Conservation (phyloP, 1,139 yeast genomes). For the Martiniozyma asiatica region DNA sequence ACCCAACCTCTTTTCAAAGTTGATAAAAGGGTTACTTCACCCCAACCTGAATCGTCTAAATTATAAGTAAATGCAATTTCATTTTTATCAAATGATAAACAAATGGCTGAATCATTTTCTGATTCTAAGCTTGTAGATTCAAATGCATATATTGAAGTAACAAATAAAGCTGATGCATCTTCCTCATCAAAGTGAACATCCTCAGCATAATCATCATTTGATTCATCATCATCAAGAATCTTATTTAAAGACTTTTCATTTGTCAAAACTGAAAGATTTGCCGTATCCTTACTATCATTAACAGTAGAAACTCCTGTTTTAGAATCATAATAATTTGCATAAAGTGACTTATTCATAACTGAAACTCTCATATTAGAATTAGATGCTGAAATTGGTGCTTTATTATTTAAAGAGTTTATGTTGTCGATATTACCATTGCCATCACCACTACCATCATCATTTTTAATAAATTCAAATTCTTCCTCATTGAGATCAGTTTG, state of each 20-base stretch:
- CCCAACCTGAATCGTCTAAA: conserved; percentile 94
- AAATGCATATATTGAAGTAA: conserved; percentile 67
- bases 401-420: background rate
- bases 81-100: conserved; percentile 68
- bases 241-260: conserved; percentile 2
- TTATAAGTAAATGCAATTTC: conserved; percentile 84
- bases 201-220: conserved; percentile 16
- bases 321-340: conserved; percentile 11
- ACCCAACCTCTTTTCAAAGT: conserved; percentile 87
- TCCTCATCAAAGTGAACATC: conserved; percentile 7
- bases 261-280: conserved; percentile 3
- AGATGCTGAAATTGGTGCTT: background rate
- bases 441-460: too few species aligned
- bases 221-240: background rate
- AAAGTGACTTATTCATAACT: conserved; percentile 18
- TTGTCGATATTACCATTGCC: too few species aligned
- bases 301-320: conserved; percentile 7
- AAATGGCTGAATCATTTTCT: conserved; percentile 60
- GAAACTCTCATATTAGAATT: conserved; percentile 16
- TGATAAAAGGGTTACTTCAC: conserved; percentile 72
- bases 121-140: conserved; percentile 58
- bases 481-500: too few species aligned
- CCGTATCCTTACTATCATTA: background rate
- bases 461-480: too few species aligned
- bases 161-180: conserved; percentile 28